These are phyloP conservation scores for Cocos nucifera DNA, from an alignment of 176 grass and related monocot genomes.

Conservation along the genomic window DNA sequence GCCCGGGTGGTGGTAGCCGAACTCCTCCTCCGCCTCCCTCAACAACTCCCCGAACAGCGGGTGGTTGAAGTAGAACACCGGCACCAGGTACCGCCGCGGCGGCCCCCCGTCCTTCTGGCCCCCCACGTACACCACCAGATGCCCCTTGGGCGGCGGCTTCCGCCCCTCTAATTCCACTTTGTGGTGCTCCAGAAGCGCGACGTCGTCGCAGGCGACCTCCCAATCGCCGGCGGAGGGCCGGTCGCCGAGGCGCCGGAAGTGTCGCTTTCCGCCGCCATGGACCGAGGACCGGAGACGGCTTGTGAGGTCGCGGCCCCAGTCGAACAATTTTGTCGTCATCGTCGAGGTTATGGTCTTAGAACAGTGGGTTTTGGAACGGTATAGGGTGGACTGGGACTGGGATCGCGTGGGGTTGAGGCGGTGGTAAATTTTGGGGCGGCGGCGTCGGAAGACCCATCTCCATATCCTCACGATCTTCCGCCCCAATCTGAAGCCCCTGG, in stretches of 20 bases:
- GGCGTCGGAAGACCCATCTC: neutral
- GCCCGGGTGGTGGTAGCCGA: conserved; percentile 1
- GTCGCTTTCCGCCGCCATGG: neutral
- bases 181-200: neutral
- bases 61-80: conserved; percentile 11
- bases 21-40: conserved; percentile 2
- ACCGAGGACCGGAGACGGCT: neutral
- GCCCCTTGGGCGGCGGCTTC: neutral
- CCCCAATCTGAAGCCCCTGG: conserved; percentile 6
- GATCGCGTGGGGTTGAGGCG: neutral
- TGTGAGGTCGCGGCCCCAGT: neutral
- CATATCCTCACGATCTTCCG: neutral
- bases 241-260: no score
- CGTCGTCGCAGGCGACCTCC: no score
- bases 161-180: neutral
- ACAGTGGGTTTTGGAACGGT: neutral
- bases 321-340: neutral
- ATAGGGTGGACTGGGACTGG: neutral
- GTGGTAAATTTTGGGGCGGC: neutral
- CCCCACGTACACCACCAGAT: conserved; percentile 6
- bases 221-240: no score
- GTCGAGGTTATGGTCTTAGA: no score
- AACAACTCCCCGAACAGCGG: conserved; percentile 4
- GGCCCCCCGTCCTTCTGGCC: neutral
- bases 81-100: conserved; percentile 2